Conservation (phyloP, 768 basidiomycete species). For the Boletus fagicola region DNA sequence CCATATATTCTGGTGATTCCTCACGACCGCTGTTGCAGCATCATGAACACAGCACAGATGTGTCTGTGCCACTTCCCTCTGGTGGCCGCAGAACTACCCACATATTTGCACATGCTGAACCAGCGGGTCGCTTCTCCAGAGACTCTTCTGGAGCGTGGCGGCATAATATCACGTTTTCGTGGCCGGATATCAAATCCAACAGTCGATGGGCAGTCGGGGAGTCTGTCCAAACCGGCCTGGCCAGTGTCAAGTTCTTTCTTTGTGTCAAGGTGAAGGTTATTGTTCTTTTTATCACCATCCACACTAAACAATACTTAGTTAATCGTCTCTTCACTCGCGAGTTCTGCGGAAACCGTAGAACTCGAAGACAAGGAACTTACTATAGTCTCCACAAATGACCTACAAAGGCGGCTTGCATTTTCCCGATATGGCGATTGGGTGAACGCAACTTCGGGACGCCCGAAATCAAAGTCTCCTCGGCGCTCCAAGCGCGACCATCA, state of each 20-base stretch:
- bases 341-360: slow-evolving; percentile 62
- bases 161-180: slow-evolving; percentile 66
- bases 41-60: slow-evolving; percentile 14
- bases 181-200: slow-evolving; percentile 66
- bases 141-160: slow-evolving; percentile 59
- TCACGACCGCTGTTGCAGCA: slow-evolving; percentile 26
- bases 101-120: slow-evolving; percentile 56
- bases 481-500: slow-evolving; percentile 37
- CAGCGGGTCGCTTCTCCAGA: slow-evolving; percentile 54
- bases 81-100: slow-evolving; percentile 41
- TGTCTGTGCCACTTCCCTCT: slow-evolving; percentile 9
- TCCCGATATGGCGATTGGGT: slow-evolving; percentile 54
- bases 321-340: slow-evolving; percentile 45
- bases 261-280: slow-evolving; percentile 58
- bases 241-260: slow-evolving; percentile 66
- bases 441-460: slow-evolving; percentile 32
- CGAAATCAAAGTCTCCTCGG: slow-evolving; percentile 60
- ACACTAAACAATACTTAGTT: slow-evolving; percentile 34
- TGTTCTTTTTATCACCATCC: slow-evolving; percentile 7
- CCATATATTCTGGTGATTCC: slow-evolving; percentile 26
- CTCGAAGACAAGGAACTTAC: slow-evolving; percentile 65
- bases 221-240: slow-evolving; percentile 63
- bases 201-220: slow-evolving; percentile 81
- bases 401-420: slow-evolving; percentile 63
- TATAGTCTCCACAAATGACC: slow-evolving; percentile 67